Conservation (phyloP, 768 basidiomycete genomes). For the Boletus edulis region DNA sequence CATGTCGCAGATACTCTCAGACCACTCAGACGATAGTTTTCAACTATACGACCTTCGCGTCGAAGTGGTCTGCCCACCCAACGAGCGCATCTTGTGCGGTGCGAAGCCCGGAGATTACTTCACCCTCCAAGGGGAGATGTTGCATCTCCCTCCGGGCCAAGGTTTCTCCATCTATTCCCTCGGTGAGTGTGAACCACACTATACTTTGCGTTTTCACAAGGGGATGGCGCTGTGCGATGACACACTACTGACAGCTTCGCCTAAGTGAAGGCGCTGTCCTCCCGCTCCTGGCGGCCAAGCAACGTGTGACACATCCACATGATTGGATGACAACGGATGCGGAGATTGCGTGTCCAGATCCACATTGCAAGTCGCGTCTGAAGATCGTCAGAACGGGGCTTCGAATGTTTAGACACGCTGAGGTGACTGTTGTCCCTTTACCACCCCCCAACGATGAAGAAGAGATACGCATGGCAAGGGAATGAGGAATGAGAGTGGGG, state of each 20-base stretch:
- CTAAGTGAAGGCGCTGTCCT: conserved; percentile 50
- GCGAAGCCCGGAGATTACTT: conserved; percentile 65
- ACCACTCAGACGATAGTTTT: conserved; percentile 42
- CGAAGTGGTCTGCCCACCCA: conserved; percentile 59
- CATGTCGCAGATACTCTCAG: background rate
- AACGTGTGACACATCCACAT: conserved; percentile 49
- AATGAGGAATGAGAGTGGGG: background rate
- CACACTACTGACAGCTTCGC: background rate
- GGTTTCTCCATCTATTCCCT: conserved; percentile 71
- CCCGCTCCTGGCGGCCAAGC: conserved; percentile 67
- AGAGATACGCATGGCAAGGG: background rate
- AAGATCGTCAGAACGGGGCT: conserved; percentile 49
- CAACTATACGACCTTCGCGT: conserved; percentile 64
- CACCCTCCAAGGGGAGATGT: conserved; percentile 60
- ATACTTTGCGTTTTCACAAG: too few relatives aligned
- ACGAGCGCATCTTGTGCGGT: conserved; percentile 57
- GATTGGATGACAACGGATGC: conserved; percentile 72
- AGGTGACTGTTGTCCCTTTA: conserved; percentile 49
- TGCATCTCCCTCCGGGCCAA: conserved; percentile 57
- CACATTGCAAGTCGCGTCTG: conserved; percentile 56
- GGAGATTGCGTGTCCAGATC: conserved; percentile 66
- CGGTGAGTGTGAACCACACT: conserved; percentile 30
- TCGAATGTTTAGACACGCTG: conserved; percentile 52
- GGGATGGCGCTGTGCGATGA: too few relatives aligned
- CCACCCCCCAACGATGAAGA: background rate